Evolutionary conservation across 2,329 filamentous ascomycete genomes (phyloP).

Genomic region (Alternaria hordeiaustralica): DNA sequence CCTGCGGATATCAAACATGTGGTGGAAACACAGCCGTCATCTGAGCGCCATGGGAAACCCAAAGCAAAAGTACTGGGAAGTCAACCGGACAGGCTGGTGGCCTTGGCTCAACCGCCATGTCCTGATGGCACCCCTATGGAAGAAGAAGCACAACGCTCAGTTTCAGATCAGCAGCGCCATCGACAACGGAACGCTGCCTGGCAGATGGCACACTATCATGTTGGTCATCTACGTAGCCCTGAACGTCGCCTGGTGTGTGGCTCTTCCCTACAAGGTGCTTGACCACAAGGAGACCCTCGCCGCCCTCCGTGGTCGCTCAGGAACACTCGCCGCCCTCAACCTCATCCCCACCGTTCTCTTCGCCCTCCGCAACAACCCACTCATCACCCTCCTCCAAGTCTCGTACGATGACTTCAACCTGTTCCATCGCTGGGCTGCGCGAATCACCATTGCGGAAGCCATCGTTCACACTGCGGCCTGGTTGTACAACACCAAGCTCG

Average conservation of each 20-base stretch:
- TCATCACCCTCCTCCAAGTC: slow-evolving; percentile 81
- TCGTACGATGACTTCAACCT: slow-evolving; percentile 98
- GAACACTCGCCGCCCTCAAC: slow-evolving; percentile 84
- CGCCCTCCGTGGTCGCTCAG: slow-evolving; percentile 84
- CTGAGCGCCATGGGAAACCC: slow-evolving; percentile 53
- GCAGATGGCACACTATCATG: slow-evolving; percentile 76
- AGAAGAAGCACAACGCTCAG: slow-evolving; percentile 78
- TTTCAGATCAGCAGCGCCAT: slow-evolving; percentile 71
- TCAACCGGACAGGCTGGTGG: slow-evolving; percentile 54
- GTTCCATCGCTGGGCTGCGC: slow-evolving; percentile 81
- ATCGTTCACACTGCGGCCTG: slow-evolving; percentile 75
- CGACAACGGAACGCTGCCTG: slow-evolving; percentile 78
- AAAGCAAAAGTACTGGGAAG: slow-evolving; percentile 54
- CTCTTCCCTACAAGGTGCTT: slow-evolving; percentile 64
- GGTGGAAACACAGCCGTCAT: slow-evolving; percentile 54
- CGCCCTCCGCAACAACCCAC: slow-evolving; percentile 89
- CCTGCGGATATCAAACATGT: slow-evolving; percentile 52
- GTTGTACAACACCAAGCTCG: slow-evolving; percentile 68
- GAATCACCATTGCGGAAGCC: slow-evolving; percentile 73
- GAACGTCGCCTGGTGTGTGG: slow-evolving; percentile 79
- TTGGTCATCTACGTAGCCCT: slow-evolving; percentile 71
- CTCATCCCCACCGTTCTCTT: slow-evolving; percentile 91
- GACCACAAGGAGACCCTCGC: slow-evolving; percentile 68
- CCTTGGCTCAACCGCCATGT: slow-evolving; percentile 70
- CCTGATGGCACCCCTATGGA: slow-evolving; percentile 73